Evolutionary conservation across 257 asterid genomes (phyloP).

Genomic region (Capsicum pubescens): DNA sequence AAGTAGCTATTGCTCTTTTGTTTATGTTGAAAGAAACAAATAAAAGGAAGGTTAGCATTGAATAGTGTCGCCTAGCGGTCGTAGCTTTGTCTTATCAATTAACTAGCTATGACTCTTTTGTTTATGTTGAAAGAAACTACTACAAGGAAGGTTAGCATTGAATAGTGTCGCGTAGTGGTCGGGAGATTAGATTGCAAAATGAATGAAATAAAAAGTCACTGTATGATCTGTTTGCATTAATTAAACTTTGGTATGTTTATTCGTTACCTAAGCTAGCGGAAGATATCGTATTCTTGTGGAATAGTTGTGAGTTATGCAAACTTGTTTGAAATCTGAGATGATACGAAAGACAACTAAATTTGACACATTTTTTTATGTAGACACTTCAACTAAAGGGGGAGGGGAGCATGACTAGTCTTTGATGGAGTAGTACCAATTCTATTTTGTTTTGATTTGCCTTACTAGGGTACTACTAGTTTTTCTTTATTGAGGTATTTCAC

Average conservation of each 20-base stretch:
- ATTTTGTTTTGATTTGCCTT: conserved; percentile 1
- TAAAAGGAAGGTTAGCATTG: neutral
- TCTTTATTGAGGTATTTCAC: neutral
- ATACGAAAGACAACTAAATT: neutral
- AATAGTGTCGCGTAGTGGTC: neutral
- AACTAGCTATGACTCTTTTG: neutral
- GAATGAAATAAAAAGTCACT: no score
- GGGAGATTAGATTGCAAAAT: no score
- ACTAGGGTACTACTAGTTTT: neutral
- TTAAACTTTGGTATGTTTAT: neutral
- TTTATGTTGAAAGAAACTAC: neutral
- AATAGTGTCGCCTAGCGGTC: neutral
- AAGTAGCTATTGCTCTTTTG: neutral
- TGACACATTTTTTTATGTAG: neutral
- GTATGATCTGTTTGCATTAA: neutral
- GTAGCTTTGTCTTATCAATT: neutral
- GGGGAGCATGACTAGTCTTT: neutral
- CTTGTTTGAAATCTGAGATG: neutral
- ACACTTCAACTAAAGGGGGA: neutral
- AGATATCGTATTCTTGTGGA: neutral
- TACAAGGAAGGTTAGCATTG: neutral
- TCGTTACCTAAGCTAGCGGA: neutral
- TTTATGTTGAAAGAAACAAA: neutral
- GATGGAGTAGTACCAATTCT: neutral
- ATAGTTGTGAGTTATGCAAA: neutral